Percentiles rank a stretch among this genome's conserved stretches.
Conservation (phyloP, 2,329 filamentous ascomycete species). For the Chaetothyriales sp. region DNA sequence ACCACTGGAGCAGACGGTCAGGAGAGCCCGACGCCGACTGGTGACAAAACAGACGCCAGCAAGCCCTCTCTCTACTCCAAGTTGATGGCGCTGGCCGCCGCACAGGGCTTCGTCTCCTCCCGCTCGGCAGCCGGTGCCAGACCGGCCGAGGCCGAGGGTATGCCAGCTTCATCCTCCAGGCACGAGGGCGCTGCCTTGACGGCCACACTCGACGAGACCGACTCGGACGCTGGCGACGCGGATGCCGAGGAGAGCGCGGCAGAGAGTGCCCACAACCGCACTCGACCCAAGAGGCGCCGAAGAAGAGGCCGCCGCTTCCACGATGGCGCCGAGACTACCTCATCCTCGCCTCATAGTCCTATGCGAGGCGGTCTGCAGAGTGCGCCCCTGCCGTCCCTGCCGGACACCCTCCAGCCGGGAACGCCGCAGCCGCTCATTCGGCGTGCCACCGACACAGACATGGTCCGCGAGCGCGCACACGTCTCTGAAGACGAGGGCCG, state of each 20-base stretch:
- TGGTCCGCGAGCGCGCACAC: constrained; percentile 45
- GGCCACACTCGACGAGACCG: constrained; percentile 38
- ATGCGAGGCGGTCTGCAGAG: constrained; percentile 20
- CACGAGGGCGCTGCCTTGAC: constrained; percentile 37
- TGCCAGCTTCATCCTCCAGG: constrained; percentile 34
- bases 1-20: constrained; percentile 39
- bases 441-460: constrained; percentile 48
- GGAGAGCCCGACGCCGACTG: constrained; percentile 41
- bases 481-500: constrained; percentile 65
- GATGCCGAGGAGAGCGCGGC: constrained; percentile 80
- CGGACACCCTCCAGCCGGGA: constrained; percentile 35
- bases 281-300: constrained; percentile 46
- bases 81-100: constrained; percentile 57
- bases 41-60: constrained; percentile 47
- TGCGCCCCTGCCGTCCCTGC: constrained; percentile 34
- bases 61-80: constrained; percentile 61
- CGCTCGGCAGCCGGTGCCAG: constrained; percentile 31
- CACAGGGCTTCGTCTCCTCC: constrained; percentile 37
- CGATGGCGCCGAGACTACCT: constrained; percentile 47
- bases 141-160: constrained; percentile 15
- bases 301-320: constrained; percentile 48
- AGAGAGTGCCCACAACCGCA: constrained; percentile 44
- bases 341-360: constrained; percentile 48
- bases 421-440: constrained; percentile 44
- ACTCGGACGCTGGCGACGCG: constrained; percentile 58